phyloP scores from a whole-genome alignment of 164 flowering plant species.

The Saururus chinensis region DNA sequence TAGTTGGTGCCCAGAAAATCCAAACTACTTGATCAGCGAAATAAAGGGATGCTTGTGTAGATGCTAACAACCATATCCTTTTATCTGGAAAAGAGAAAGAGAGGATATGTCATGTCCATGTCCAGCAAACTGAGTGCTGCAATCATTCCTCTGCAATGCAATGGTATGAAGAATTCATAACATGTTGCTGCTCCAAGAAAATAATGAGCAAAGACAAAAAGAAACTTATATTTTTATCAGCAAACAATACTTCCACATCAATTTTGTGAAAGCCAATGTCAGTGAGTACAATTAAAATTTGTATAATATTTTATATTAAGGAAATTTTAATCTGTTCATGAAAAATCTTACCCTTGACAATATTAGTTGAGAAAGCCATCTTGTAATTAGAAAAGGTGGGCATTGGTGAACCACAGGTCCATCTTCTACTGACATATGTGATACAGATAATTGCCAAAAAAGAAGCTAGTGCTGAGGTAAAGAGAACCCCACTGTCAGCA shows the following conservation, averaged over 20 bases:
- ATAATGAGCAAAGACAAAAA: background rate
- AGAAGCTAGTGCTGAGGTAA: conserved; percentile 30
- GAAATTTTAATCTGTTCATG: background rate
- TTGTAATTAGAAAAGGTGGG: conserved; percentile 31
- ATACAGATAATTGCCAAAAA: conserved; percentile 41
- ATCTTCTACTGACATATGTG: conserved; percentile 29
- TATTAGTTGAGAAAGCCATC: conserved; percentile 25
- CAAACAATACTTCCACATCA: background rate
- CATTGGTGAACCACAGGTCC: conserved; percentile 28
- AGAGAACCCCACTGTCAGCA: conserved; percentile 22
- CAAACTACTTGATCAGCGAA: conserved; percentile 62
- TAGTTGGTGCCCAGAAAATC: conserved; percentile 90
- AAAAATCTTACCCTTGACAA: conserved; percentile 47
- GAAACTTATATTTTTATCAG: background rate
- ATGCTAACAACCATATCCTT: conserved; percentile 64
- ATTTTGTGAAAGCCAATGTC: too few relatives aligned
- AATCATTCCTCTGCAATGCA: background rate
- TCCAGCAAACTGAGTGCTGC: background rate
- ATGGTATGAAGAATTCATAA: background rate
- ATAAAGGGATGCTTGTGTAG: conserved; percentile 64
- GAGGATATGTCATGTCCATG: background rate
- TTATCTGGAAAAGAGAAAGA: conserved; percentile 40
- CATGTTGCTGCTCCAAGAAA: background rate
- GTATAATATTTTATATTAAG: background rate
- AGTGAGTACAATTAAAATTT: background rate